Conservation (phyloP, 2,329 filamentous ascomycete species). For the Ilyonectria sp. region DNA sequence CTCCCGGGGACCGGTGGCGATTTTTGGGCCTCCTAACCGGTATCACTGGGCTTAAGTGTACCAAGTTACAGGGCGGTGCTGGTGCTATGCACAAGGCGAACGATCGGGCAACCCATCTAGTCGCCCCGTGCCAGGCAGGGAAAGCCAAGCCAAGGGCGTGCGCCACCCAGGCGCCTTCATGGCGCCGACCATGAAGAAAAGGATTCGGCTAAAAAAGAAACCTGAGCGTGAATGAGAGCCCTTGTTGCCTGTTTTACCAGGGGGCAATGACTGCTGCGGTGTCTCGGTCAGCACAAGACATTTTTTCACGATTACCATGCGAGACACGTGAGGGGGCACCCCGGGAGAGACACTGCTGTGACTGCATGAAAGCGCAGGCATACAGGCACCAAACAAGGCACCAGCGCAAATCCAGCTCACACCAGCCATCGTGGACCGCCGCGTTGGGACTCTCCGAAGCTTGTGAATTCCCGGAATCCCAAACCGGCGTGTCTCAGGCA, state of each 20-base stretch:
- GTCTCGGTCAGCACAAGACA: slow-evolving; percentile 25
- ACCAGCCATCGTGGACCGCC: slow-evolving; percentile 4
- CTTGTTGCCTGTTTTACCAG: slow-evolving; percentile 38
- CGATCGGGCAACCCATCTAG: slow-evolving; percentile 23
- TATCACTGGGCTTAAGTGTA: slow-evolving; percentile 12
- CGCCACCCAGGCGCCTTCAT: slow-evolving; percentile 24
- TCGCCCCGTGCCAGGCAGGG: slow-evolving; percentile 32
- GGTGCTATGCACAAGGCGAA: slow-evolving; percentile 31
- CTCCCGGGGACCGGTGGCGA: slow-evolving; percentile 7
- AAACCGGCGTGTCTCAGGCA: background rate
- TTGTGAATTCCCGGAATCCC: background rate
- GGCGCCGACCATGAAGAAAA: slow-evolving; percentile 32
- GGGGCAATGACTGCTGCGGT: slow-evolving; percentile 32
- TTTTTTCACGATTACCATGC: slow-evolving; percentile 36
- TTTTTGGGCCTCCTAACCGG: background rate
- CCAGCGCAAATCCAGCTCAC: slow-evolving; percentile 21
- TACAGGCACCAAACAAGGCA: slow-evolving; percentile 31
- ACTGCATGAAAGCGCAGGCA: slow-evolving; percentile 40
- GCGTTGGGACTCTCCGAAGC: background rate
- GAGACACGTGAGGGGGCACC: slow-evolving; percentile 19
- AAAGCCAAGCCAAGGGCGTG: slow-evolving; percentile 43
- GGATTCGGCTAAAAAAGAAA: slow-evolving; percentile 29
- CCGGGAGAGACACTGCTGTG: slow-evolving; percentile 23
- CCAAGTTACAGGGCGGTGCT: slow-evolving; percentile 33
- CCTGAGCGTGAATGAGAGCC: slow-evolving; percentile 3